Evolutionary conservation across 345 rosid species (phyloP), one percentile per base, ranked within the genome.

Genomic region (Populus euphratica): DNA sequence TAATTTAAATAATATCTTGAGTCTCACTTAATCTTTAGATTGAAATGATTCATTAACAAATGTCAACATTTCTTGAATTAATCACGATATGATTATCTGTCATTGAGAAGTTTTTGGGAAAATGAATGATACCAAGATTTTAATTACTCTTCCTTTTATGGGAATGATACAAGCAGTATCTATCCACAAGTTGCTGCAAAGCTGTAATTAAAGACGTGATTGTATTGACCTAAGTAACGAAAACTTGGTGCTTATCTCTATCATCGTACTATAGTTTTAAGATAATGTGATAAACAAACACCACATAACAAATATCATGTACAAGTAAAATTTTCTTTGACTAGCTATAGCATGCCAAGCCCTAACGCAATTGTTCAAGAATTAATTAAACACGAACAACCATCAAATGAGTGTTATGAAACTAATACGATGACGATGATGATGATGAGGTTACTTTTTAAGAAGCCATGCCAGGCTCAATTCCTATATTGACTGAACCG

Each of bases 401-500:
- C 59, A 20, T 20, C 2, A 18, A 52, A 52, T 52, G n/a, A 52
- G 3, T 52, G 59, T 52, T 52, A 52, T 52, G 59, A 52, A 62
- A 10, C 11, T 38, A 20, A 68, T 8, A 18, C 17, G 2, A 16
- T 20, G 27, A 63, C 43, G 70, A 64, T 64, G 27, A 43, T 74
- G 70, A 64, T 64, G 20, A 62, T 14, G 11, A 64, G 69, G 21
- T 47, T 11, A 74, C 67, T 76, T 68, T 68, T 68, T 13, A 12
- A 14, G 54, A 76, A 76, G 29, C 23, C 70, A 76, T 43, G 61
- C 39, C 25, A 39, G 20, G 6, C 31, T 76, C 29, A 68, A 76
- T 14, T 56, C 39, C 73, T 47, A 29, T 56, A 69, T 69, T 68
- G 68, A 41, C 50, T 5, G 69, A 72, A 66, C 50, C 74, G 61